These are phyloP conservation scores for Hawksworthiomyces lignivorus DNA, from an alignment of 2,329 filamentous ascomycete species.

Conservation along the genomic window DNA sequence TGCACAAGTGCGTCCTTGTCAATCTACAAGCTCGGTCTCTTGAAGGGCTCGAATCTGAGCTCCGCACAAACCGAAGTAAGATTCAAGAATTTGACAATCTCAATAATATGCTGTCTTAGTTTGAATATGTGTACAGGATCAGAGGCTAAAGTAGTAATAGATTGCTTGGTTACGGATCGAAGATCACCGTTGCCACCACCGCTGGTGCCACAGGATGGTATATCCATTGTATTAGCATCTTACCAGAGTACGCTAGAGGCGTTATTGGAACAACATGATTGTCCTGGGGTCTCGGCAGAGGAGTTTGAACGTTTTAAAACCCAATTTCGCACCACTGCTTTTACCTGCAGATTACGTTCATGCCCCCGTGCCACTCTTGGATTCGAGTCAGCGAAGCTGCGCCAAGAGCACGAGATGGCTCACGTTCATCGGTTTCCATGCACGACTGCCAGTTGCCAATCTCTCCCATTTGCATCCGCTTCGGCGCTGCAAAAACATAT, in stretches of 20 bases:
- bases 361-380: constrained; percentile 6
- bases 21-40: neutral
- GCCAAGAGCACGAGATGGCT: constrained; percentile 3
- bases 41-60: neutral
- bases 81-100: too few species aligned
- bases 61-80: neutral
- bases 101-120: too few species aligned
- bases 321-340: constrained; percentile 1
- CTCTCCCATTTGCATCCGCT: constrained; percentile 1
- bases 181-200: too few species aligned
- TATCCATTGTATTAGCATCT: neutral
- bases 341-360: constrained; percentile 2
- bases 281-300: neutral
- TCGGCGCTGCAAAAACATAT: neutral
- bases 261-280: neutral
- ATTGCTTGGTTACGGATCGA: too few species aligned
- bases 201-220: neutral
- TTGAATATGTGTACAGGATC: too few species aligned
- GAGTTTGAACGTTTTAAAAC: constrained; percentile 9
- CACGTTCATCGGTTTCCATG: constrained; percentile 5
- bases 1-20: neutral
- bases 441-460: constrained; percentile 2
- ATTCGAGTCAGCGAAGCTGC: neutral
- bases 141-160: too few species aligned
- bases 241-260: constrained; percentile 1